phyloP scores from a whole-genome alignment of 257 asterid species.

The Fraxinus pennsylvanica region DNA sequence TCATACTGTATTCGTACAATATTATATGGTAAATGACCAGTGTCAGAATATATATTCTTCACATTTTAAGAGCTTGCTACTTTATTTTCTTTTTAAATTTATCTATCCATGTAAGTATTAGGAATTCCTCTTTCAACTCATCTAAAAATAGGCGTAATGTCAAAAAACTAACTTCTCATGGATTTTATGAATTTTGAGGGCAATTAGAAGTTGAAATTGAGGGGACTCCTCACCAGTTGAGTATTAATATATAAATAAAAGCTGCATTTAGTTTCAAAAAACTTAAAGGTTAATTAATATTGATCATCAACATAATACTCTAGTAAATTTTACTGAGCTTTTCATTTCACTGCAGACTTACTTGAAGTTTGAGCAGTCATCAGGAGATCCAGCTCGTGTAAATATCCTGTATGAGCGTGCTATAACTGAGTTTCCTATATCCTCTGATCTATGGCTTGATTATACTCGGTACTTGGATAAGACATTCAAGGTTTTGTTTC shows the following conservation, averaged over 20 bases:
- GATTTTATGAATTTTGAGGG: neutral
- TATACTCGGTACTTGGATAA: constrained; percentile 81
- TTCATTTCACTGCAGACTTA: constrained; percentile 59
- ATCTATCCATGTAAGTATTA: neutral
- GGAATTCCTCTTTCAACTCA: neutral
- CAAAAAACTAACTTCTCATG: neutral
- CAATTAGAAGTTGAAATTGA: neutral
- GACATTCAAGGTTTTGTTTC: constrained; percentile 76
- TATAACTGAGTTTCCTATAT: constrained; percentile 71
- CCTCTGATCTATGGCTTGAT: constrained; percentile 78
- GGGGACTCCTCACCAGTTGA: neutral
- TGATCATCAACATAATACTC: neutral
- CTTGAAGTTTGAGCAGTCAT: constrained; percentile 86
- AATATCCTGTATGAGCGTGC: constrained; percentile 95
- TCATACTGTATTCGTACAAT: neutral
- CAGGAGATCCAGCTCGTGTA: constrained; percentile 92
- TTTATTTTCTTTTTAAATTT: neutral
- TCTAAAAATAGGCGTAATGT: neutral
- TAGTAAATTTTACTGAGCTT: neutral
- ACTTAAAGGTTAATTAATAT: constrained; percentile 7
- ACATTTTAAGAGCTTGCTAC: neutral
- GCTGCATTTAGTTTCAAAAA: neutral
- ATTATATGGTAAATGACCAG: neutral
- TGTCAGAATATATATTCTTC: neutral
- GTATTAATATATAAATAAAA: neutral